These are phyloP conservation scores for Chlorella sp. DNA, from an alignment of 139 green algal species.

Conservation along the genomic window DNA sequence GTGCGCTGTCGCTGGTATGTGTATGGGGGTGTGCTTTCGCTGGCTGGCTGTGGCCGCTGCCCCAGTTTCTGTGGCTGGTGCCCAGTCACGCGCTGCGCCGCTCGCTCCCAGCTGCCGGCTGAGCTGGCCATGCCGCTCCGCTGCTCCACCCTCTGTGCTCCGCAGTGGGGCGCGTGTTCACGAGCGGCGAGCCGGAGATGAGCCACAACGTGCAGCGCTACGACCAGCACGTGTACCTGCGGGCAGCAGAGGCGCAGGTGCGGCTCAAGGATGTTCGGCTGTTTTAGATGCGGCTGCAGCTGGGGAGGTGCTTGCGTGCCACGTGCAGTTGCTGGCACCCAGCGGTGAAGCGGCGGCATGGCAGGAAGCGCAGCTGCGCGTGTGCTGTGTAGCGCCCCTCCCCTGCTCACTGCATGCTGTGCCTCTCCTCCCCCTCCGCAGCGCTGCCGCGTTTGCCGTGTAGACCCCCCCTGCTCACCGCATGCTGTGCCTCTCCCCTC, in stretches of 20 bases:
- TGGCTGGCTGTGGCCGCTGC: too few species aligned
- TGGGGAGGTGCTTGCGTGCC: background rate
- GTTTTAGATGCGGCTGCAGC: too few species aligned
- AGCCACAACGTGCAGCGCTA: slow-evolving; percentile 82
- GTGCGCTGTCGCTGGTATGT: background rate
- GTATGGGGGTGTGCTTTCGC: too few species aligned
- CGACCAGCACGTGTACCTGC: slow-evolving; percentile 78
- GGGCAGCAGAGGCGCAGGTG: slow-evolving; percentile 76
- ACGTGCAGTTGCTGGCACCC: too few species aligned
- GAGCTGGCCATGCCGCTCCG: background rate
- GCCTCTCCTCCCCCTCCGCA: slow-evolving; percentile 61
- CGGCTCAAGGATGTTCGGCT: background rate
- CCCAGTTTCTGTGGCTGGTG: too few species aligned
- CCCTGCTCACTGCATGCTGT: background rate
- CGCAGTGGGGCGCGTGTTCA: slow-evolving; percentile 55
- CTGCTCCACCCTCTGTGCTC: background rate
- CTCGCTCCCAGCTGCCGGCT: background rate
- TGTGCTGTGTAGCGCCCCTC: background rate
- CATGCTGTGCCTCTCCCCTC: slow-evolving; percentile 45
- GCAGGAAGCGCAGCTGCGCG: background rate
- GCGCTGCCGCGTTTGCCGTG: slow-evolving; percentile 79
- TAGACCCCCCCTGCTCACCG: slow-evolving; percentile 68
- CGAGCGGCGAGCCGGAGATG: slow-evolving; percentile 79
- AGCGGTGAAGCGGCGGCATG: background rate
- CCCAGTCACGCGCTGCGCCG: too few species aligned